Base-by-base conservation (phyloP, 202 grass and related monocot genomes). In the Sporobolus alterniflorus region DNA sequence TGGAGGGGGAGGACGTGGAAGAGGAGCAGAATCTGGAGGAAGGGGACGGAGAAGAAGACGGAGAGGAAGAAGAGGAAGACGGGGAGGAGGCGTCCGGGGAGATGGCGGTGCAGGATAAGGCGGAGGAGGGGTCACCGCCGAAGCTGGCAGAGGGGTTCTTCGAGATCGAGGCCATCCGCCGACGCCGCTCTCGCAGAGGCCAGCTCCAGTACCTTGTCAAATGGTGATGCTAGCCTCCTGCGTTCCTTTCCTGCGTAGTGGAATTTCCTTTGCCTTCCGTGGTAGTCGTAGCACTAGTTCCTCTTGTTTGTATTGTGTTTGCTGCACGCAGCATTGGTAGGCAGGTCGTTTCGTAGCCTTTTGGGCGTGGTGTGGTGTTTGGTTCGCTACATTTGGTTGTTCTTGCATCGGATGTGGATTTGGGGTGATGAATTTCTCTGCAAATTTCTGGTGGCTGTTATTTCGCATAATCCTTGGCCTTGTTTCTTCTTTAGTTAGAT, bases 161-260 rank as follows among this genome's bases (percentile, higher is more conserved):
- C 62, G 92, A 94, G 80, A 85, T 94, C 43, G 92, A 94, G 89
- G 90, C 69, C 20, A 94, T 94, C 80, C 84, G 92, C 49, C 84
- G 87, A 67, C 90, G 88, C 42, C 89, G 92, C 42, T 66, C 48
- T 4, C 84, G 68, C 77, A 83, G 85, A 81, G 87, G 87, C 41
- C 60, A 92, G 73, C 55, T 76, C 2, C 92, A 94, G 87, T 94
- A 92, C 68, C 92, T 94, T 57, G 90, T 94, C 56, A 94, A 94
- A 87, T 94, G 92, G 92, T 94, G 13, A 69, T 46, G 68, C 1
- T 14, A 15, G 36, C 36, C 5, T 15, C 47, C 47, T 54, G 0
- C 64, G 69, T 42, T 48, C 24, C 24, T 52, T 49, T 57, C 6
- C 7, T 47, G 28, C 46, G 59, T 59, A 42, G 60, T 48, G 5